These are phyloP conservation scores for Helichrysum umbraculigerum DNA, from an alignment of 129 eudicot genomes.

Conservation along the genomic window DNA sequence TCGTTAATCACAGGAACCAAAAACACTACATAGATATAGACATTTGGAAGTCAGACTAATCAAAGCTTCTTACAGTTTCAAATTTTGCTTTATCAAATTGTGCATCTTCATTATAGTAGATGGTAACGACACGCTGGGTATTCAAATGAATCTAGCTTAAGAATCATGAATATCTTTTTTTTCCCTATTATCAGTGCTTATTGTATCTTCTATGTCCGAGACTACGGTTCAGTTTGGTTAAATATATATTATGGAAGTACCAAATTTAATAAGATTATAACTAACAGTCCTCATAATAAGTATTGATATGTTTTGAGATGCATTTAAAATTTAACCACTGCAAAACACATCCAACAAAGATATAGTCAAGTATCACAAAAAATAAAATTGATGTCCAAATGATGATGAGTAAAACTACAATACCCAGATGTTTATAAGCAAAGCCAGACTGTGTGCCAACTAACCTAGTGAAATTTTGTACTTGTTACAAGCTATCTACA, in stretches of 20 bases:
- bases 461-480: constrained; percentile 1
- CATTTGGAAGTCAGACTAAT: background rate
- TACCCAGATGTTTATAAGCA: background rate
- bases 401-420: background rate
- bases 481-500: constrained; percentile 19
- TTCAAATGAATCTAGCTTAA: too few species aligned
- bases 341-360: background rate
- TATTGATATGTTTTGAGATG: background rate
- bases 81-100: background rate
- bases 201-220: too few species aligned
- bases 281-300: background rate
- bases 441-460: background rate
- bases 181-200: too few species aligned
- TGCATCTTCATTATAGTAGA: background rate
- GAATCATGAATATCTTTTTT: too few species aligned
- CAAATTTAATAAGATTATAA: too few species aligned
- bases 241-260: too few species aligned
- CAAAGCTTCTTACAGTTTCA: background rate
- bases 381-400: background rate
- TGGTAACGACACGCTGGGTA: too few species aligned
- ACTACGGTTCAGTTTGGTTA: too few species aligned
- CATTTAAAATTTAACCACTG: background rate
- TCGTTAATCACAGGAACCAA: background rate
- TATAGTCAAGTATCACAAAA: background rate
- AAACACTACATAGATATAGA: background rate